phyloP scores from a whole-genome alignment of 2,329 filamentous ascomycete genomes.

The Fusarium torulosum region DNA sequence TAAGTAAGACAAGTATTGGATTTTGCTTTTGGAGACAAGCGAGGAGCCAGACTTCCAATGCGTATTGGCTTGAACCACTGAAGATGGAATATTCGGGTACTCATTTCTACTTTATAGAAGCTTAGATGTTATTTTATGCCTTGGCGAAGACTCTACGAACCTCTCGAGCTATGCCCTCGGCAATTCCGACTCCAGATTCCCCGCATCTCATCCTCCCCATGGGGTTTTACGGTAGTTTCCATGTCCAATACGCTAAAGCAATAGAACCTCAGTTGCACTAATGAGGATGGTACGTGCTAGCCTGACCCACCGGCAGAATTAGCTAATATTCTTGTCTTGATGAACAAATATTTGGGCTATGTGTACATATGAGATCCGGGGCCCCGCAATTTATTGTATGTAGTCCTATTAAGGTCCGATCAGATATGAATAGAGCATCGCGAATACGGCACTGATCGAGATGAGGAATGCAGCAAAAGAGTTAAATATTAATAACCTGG shows the following conservation, averaged over 20 bases:
- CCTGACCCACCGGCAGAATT: neutral
- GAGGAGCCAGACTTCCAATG: neutral
- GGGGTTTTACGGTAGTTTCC: neutral
- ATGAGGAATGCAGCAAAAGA: neutral
- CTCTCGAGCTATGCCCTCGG: neutral
- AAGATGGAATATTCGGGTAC: neutral
- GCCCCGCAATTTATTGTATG: no score
- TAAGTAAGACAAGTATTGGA: neutral
- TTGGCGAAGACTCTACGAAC: neutral
- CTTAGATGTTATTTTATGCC: neutral
- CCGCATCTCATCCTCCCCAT: neutral
- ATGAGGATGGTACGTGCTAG: neutral
- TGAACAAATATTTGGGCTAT: neutral
- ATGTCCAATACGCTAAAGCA: neutral
- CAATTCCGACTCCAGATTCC: conserved; percentile 9
- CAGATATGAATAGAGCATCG: neutral
- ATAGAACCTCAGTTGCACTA: neutral
- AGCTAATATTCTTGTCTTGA: neutral
- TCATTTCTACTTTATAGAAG: neutral
- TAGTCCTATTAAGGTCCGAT: neutral
- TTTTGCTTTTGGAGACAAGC: neutral
- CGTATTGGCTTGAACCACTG: neutral
- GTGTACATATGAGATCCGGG: neutral
- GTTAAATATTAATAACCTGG: no score
- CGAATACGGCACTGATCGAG: neutral